Conservation (phyloP, 2,329 filamentous ascomycete genomes). For the Talaromyces sp. region DNA sequence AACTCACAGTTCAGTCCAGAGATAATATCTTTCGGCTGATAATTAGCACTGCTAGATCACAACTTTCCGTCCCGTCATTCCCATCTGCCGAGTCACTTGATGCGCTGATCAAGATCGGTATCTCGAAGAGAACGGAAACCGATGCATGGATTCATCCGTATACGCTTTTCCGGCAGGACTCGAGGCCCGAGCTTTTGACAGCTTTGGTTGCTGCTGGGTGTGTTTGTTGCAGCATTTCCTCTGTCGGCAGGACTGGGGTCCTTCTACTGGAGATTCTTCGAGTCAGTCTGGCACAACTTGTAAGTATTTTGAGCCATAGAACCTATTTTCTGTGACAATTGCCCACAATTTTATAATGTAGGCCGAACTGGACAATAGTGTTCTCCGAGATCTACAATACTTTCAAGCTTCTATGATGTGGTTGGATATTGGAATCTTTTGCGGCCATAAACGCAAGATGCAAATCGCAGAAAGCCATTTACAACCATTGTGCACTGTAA, state of each 20-base stretch:
- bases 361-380: conserved; percentile 1
- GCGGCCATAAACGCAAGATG: background rate
- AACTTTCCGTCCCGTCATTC: background rate
- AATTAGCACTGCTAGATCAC: background rate
- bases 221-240: background rate
- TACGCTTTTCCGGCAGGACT: background rate
- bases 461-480: background rate
- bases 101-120: background rate
- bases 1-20: background rate
- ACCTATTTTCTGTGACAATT: background rate
- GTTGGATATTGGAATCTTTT: background rate
- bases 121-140: background rate
- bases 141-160: background rate
- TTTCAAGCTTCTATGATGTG: conserved; percentile 8
- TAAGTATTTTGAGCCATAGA: background rate
- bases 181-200: background rate
- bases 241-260: background rate
- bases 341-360: background rate
- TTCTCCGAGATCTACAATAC: background rate
- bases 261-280: background rate
- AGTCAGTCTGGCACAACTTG: background rate
- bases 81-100: background rate
- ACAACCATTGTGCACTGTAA: background rate
- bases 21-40: background rate
- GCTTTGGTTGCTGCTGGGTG: background rate